A percentile compares a stretch with the other conserved stretches of the same genome.
Conservation (phyloP, 2,329 filamentous ascomycete species). For the Aureobasidium lini region DNA sequence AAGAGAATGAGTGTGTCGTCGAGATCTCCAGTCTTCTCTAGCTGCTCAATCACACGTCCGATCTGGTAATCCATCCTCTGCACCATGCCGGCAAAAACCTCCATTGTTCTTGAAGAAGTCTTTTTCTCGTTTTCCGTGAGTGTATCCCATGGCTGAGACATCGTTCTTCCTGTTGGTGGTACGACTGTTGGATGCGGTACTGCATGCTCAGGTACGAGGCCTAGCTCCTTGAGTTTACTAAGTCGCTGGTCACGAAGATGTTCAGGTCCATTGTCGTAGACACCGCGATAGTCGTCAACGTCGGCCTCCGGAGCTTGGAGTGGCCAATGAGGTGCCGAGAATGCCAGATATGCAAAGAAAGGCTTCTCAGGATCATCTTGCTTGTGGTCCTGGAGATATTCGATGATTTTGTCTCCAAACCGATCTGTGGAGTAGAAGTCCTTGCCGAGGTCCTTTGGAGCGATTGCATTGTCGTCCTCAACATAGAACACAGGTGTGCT, state of each 20-base stretch:
- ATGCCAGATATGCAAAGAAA: constrained; percentile 27
- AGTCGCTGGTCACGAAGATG: constrained; percentile 20
- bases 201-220: constrained; percentile 20
- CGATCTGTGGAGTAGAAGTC: constrained; percentile 29
- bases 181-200: constrained; percentile 22
- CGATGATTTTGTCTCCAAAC: constrained; percentile 25
- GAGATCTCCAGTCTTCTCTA: constrained; percentile 25
- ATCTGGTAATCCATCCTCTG: constrained; percentile 28
- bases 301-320: constrained; percentile 23
- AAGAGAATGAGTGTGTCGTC: constrained; percentile 33
- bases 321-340: constrained; percentile 27
- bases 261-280: constrained; percentile 24
- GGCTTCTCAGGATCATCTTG: constrained; percentile 20
- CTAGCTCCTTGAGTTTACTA: constrained; percentile 20
- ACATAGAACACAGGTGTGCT: constrained; percentile 21
- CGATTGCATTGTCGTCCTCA: constrained; percentile 20
- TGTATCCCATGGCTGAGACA: constrained; percentile 19
- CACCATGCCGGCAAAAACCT: constrained; percentile 32
- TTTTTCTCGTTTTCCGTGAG: constrained; percentile 30
- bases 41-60: constrained; percentile 27
- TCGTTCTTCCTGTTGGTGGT: constrained; percentile 15
- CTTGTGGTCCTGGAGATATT: constrained; percentile 21
- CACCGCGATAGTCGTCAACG: constrained; percentile 21
- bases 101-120: constrained; percentile 32
- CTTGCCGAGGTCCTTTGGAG: constrained; percentile 15